Base-by-base conservation (phyloP, 2,329 filamentous ascomycete species). In the Xylariaceae sp. region DNA sequence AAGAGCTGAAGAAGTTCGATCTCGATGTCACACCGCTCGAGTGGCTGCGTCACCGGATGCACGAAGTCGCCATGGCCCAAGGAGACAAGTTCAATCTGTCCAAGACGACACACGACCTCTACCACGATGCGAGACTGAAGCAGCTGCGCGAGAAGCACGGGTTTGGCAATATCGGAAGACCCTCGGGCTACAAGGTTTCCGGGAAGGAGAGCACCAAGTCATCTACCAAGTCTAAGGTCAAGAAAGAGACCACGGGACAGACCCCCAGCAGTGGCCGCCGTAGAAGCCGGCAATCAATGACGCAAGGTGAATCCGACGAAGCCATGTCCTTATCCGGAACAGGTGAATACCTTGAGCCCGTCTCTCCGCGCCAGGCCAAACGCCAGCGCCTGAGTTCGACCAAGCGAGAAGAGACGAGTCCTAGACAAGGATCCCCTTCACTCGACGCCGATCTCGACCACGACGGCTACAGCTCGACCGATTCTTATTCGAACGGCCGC, bases 11-110 rank as follows among this genome's bases (percentile, higher is more conserved):
- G 44, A 77, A 74, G 54, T 79, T 78, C 45, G 67, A 71, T 22
- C 67, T 80, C 5, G 73, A 76, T 29, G 64, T 80, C 17, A 69
- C 68, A 2, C 76, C 78, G 0, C 60, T 77, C 3, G 70, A 80
- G 21, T 82, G 77, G 78, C 64, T 81, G 42, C 74, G 78, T 4
- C 76, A 80, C 27, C 74, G 78, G 11, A 66, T 81, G 39, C 67
- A 75, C 49, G 76, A 81, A 58, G 61, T 80, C 12, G 67, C 69
- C 29, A 45, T 44, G 7, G 63, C 64, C 16, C 62, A 72, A 32
- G 74, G 74, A 1, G 55, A 70, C 2, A 64, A 65, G 14, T 81
- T 81, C 54, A 77, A 71, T 55, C 61, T 80, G 17, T 69, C 70
- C 36, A 71, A 69, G 54, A 74, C 69, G 2, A 69, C 76, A 2